Evolutionary conservation across 2,329 filamentous ascomycete species (phyloP), one percentile per base, ranked within the genome.

Genomic region (Xylariaceae sp.): DNA sequence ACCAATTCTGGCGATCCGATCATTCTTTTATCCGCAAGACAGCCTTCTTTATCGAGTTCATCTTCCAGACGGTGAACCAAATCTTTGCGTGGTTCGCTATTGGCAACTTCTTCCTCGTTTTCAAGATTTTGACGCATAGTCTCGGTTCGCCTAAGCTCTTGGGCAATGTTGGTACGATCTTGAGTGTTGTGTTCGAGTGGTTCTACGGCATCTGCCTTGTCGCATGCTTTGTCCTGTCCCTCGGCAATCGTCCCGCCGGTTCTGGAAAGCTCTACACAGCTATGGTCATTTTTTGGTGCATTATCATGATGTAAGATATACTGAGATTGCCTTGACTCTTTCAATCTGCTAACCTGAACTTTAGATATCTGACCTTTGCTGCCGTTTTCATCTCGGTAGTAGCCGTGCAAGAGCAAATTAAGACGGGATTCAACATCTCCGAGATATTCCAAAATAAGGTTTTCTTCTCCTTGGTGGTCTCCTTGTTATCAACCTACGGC

Each of bases 11-110:
- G 84, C 87, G 95, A 57, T 96, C 92, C 63, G 89, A 93, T 69
- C 95, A 99, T 75, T 94, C 90, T 23, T 82, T 93, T 68, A 71
- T 96, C 37, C 87, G 95, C 66, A 97, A 98, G 75, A 78, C 94
- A 58, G 91, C 91, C 82, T 91, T 99, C 75, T 84, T 96, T 68
- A 76, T 98, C 65, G 95, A 99, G 73, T 98, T 97, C 74, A 79
- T 89, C 65, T 99, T 97, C 78, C 93, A 97, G 75, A 95, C 92
- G 1, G 83, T 94, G 75, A 96, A 91, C 81, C 97, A 98, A 91
- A 84, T 99, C 71, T 99, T 98, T 74, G 93, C 95, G 50, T 99
- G 95, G 95, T 98, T 99, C 72, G 92, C 90, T 68, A 95, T 98
- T 70, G 90, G 95, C 71, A 99, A 99, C 78, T 99, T 99, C 83